phyloP scores from a whole-genome alignment of 345 rosid genomes.

The Hirschfeldia incana region DNA sequence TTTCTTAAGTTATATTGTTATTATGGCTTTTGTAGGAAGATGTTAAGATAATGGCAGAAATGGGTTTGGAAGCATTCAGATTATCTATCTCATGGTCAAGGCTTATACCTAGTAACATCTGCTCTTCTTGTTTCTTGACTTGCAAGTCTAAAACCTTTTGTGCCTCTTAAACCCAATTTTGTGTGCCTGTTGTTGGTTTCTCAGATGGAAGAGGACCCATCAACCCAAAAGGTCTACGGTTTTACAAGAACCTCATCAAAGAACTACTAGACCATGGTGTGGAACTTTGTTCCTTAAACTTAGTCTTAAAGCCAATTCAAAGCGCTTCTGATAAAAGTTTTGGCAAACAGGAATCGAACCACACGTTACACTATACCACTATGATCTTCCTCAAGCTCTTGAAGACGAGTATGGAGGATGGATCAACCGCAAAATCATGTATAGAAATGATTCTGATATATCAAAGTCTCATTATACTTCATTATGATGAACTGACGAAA shows the following conservation, averaged over 20 bases:
- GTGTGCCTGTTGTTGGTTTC: background rate
- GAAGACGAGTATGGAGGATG: slow-evolving; percentile 86
- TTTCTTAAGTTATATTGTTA: background rate
- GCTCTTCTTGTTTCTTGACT: background rate
- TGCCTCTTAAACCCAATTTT: background rate
- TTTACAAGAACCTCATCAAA: slow-evolving; percentile 60
- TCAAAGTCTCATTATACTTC: background rate
- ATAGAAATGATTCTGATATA: background rate
- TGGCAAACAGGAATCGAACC: slow-evolving; percentile 57
- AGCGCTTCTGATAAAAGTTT: background rate
- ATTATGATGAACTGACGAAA: background rate
- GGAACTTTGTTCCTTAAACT: background rate
- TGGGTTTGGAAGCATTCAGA: slow-evolving; percentile 66
- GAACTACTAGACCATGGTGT: slow-evolving; percentile 53
- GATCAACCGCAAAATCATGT: slow-evolving; percentile 60
- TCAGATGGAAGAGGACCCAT: slow-evolving; percentile 69
- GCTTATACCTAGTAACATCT: slow-evolving; percentile 41
- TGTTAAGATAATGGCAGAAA: slow-evolving; percentile 65
- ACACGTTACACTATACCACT: slow-evolving; percentile 57
- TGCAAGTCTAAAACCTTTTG: background rate
- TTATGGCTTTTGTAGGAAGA: slow-evolving; percentile 55
- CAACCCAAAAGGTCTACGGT: slow-evolving; percentile 57
- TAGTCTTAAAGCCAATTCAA: too few species aligned
- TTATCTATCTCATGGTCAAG: slow-evolving; percentile 90
- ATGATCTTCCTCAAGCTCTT: slow-evolving; percentile 66